These are phyloP conservation scores for Sclerotinia nivalis DNA, from an alignment of 2,329 filamentous ascomycete genomes.

Conservation along the genomic window DNA sequence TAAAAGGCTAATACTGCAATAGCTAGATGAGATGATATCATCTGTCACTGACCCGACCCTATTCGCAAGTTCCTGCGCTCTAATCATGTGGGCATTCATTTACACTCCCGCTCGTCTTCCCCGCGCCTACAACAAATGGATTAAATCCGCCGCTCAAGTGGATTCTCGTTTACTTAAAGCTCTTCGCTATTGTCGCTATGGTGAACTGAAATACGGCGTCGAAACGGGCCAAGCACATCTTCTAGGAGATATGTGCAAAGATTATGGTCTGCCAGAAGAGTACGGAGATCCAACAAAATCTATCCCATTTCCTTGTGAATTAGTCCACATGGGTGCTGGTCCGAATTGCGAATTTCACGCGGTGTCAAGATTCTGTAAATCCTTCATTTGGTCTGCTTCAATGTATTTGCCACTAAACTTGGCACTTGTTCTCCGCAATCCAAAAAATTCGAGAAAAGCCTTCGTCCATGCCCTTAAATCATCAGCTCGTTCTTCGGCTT, in stretches of 20 bases:
- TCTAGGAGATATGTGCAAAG: slow-evolving; percentile 69
- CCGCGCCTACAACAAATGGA: slow-evolving; percentile 77
- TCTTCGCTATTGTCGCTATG: slow-evolving; percentile 64
- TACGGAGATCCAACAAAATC: slow-evolving; percentile 68
- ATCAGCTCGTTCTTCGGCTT: slow-evolving; percentile 70
- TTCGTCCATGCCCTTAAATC: slow-evolving; percentile 47
- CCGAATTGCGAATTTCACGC: slow-evolving; percentile 75
- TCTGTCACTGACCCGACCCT: slow-evolving; percentile 63
- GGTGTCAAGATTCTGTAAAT: slow-evolving; percentile 63
- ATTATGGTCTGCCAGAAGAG: slow-evolving; percentile 65
- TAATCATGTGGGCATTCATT: slow-evolving; percentile 90
- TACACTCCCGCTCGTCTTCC: slow-evolving; percentile 73
- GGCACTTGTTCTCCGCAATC: slow-evolving; percentile 59
- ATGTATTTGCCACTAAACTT: slow-evolving; percentile 74
- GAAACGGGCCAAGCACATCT: slow-evolving; percentile 70
- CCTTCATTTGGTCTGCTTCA: slow-evolving; percentile 72
- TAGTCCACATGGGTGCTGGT: slow-evolving; percentile 79
- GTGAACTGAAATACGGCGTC: slow-evolving; percentile 68
- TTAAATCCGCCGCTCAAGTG: slow-evolving; percentile 72
- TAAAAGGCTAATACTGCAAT: not conserved
- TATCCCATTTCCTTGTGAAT: slow-evolving; percentile 76
- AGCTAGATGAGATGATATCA: slow-evolving; percentile 44
- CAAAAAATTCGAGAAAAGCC: slow-evolving; percentile 48
- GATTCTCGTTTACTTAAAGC: slow-evolving; percentile 74
- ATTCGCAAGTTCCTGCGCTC: slow-evolving; percentile 69